Conservation (phyloP, 192 early-diverging fungal genomes). For the Backusella morwellensis region DNA sequence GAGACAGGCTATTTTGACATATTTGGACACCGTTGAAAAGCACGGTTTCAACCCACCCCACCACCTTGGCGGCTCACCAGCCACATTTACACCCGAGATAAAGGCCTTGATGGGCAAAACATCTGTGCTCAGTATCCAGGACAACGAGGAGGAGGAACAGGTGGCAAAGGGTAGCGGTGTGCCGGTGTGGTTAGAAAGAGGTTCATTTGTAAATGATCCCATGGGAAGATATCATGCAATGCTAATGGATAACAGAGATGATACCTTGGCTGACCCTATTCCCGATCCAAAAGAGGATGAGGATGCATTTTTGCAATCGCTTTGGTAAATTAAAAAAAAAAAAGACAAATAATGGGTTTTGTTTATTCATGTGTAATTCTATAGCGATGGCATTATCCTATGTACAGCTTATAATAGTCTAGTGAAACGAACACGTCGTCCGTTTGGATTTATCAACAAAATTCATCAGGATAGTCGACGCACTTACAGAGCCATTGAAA, state of each 20-base stretch:
- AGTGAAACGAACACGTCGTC: slow-evolving; percentile 48
- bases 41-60: slow-evolving; percentile 46
- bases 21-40: slow-evolving; percentile 45
- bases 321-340: slow-evolving; percentile 33
- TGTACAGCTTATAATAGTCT: slow-evolving; percentile 52
- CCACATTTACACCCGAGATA: slow-evolving; percentile 30
- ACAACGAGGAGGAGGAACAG: slow-evolving; percentile 1
- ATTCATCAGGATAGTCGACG: slow-evolving; percentile 50
- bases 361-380: neutral
- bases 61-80: slow-evolving; percentile 25
- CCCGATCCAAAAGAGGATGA: slow-evolving; percentile 36
- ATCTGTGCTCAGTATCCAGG: neutral
- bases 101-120: slow-evolving; percentile 36
- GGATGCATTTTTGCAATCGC: slow-evolving; percentile 42
- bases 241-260: slow-evolving; percentile 38
- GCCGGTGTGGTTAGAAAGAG: slow-evolving; percentile 33
- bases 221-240: slow-evolving; percentile 52
- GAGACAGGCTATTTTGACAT: slow-evolving; percentile 42
- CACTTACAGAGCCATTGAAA: slow-evolving; percentile 56
- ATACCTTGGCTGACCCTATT: slow-evolving; percentile 3
- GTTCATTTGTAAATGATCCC: slow-evolving; percentile 23
- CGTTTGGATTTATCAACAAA: slow-evolving; percentile 59
- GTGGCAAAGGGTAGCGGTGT: slow-evolving; percentile 3
- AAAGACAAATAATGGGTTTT: neutral
- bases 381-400: slow-evolving; percentile 45